Evolutionary conservation across 768 basidiomycete species (phyloP).

Genomic region (Pholiota microspora): DNA sequence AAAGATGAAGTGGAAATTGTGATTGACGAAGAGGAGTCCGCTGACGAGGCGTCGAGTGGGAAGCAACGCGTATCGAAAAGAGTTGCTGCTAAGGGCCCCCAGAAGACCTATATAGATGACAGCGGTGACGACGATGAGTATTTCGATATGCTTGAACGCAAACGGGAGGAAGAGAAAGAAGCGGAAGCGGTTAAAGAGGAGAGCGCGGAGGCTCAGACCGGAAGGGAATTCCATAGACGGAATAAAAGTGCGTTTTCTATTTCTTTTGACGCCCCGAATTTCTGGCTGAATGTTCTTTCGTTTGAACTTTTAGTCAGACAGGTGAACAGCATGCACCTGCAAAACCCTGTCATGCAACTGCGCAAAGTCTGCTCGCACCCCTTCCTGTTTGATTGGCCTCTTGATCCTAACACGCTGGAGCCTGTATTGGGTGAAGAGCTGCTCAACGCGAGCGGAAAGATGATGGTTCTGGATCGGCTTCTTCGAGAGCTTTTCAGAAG

Average conservation of each 20-base stretch:
- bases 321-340: conserved; percentile 90
- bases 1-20: conserved; percentile 13
- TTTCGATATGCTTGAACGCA: conserved; percentile 57
- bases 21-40: conserved; percentile 21
- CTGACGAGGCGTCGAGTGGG: conserved; percentile 20
- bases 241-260: conserved; percentile 55
- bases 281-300: neutral
- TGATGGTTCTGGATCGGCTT: conserved; percentile 92
- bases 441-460: conserved; percentile 89
- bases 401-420: conserved; percentile 57
- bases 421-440: conserved; percentile 75
- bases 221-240: conserved; percentile 54
- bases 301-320: conserved; percentile 55
- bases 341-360: conserved; percentile 96
- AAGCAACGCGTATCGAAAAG: conserved; percentile 27
- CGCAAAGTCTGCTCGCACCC: conserved; percentile 97
- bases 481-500: conserved; percentile 77
- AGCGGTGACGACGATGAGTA: conserved; percentile 68
- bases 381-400: conserved; percentile 84
- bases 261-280: neutral
- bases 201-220: conserved; percentile 41
- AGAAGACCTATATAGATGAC: conserved; percentile 45
- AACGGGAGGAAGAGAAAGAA: conserved; percentile 35
- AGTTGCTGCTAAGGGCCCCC: conserved; percentile 30
- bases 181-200: conserved; percentile 29